Evolutionary conservation across 1,139 yeast genomes (phyloP), one percentile per base, ranked within the genome.

Genomic region (Wickerhamomyces sp.): DNA sequence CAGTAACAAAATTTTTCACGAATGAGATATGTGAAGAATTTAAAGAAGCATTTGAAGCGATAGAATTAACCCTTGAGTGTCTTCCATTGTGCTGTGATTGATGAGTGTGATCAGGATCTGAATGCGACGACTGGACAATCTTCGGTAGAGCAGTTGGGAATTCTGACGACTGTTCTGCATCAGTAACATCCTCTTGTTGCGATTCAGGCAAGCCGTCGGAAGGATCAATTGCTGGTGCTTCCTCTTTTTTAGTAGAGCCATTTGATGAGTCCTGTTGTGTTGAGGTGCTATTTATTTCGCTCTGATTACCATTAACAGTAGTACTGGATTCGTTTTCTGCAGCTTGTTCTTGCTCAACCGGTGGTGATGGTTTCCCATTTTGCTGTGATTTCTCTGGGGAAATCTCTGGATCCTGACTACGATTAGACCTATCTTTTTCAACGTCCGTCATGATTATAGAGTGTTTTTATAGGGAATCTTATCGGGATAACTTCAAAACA

Each of bases 1-100:
- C 52, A 33, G 71, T 74, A 36, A 77, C 62, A 7, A 80, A 72
- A 33, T 63, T 62, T 48, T 66, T 70, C 38, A 77, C 65, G 47
- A 77, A 74, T 7, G 54, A 40, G 10, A 45, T 38, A 26, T 49
- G 51, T 3, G 49, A 31, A 3, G 48, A 38, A 33, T 49, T 51
- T 2, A 44, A 33, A 3, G 56, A 49, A 2, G 43, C 36, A 10
- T 36, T 39, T 6, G 58, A 54, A 4, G 43, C 38, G 8, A 44
- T 33, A 1, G 58, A 54, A 1, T 38, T 38, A 7, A 51, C 44
- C 32, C 56, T 43, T 10, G 51, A 41, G 27, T 46, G 51, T 41
- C 51, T 46, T 4, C 43, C 38, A 14, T 39, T 40, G 6, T 26
- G 26, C 19, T 45, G 42, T 12, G 26, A 33, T 5, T 37, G 38